Conservation (phyloP, 2,329 filamentous ascomycete species). For the Colletotrichum filicis region DNA sequence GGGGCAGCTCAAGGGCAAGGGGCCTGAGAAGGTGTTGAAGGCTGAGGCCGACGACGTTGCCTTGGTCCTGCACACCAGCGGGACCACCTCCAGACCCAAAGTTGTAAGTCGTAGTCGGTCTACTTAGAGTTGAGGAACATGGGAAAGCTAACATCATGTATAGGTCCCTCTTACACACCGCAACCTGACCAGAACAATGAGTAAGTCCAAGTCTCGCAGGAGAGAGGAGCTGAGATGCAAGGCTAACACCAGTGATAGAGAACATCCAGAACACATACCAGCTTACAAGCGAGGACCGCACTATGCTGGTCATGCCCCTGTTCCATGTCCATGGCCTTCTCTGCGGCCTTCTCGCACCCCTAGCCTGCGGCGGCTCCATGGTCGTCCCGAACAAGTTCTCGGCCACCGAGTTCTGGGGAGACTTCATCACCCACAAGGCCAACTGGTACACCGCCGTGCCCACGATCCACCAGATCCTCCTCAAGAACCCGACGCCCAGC, state of each 20-base stretch:
- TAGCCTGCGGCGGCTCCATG: constrained; percentile 81
- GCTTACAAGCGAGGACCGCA: constrained; percentile 77
- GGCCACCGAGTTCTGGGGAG: constrained; percentile 82
- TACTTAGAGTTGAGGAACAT: not conserved
- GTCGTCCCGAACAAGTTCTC: constrained; percentile 85
- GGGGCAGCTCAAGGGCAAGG: constrained; percentile 69
- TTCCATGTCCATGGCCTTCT: constrained; percentile 93
- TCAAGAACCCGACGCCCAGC: constrained; percentile 76
- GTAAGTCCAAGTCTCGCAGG: constrained; percentile 50
- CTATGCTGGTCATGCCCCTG: constrained; percentile 89
- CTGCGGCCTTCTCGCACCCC: constrained; percentile 82
- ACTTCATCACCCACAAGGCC: constrained; percentile 78
- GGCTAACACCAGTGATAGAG: constrained; percentile 49
- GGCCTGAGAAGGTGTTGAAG: constrained; percentile 50
- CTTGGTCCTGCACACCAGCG: constrained; percentile 83
- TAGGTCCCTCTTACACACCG: constrained; percentile 81
- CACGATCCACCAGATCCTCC: constrained; percentile 89
- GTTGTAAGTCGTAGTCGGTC: constrained; percentile 63
- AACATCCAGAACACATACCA: constrained; percentile 85
- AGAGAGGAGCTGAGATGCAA: not conserved
- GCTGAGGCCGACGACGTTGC: constrained; percentile 82
- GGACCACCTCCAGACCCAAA: constrained; percentile 87
- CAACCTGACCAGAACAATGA: constrained; percentile 85
- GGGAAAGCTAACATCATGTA: constrained; percentile 28
- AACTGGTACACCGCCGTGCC: constrained; percentile 97